Base-by-base conservation (phyloP, 371 early-diverging fungal species). In the Paraphysoderma sedebokerense region DNA sequence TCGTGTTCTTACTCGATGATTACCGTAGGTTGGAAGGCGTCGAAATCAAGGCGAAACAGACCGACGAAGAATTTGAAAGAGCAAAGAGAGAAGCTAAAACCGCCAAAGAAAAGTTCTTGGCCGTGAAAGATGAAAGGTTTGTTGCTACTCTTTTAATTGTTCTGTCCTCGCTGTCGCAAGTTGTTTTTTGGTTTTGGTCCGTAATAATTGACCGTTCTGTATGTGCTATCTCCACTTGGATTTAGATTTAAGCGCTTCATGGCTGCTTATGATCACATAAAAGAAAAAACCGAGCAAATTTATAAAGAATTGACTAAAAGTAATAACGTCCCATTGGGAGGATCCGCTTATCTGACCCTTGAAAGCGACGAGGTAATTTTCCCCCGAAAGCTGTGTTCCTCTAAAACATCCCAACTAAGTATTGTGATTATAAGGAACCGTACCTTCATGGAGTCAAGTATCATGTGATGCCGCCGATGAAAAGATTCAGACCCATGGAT, bases 381-480 rank as follows among this genome's bases (percentile, higher is more conserved):
- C 7, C 19, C 13, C 26, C n/a, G 30, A 40, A 5, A 24, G 1
- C 5, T 33, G 20, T 42, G 17, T n/a, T n/a, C n/a, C n/a, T n/a
- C n/a, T n/a, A n/a, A n/a, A n/a, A n/a, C n/a, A n/a, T n/a, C n/a
- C n/a, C 7, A 12, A 45, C 3, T 32, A 38, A 26, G 9, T 36
- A 7, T 15, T n/a, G 5, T 47, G 19, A 20, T 51, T 26, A 19
- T 11, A 31, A 73, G 55, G 97, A 98, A 57, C 99, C 99, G 3
- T 98, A 89, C 55, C 58, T 82, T 44, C 81, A 82, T 48, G 93
- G 95, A 13, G 77, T 98, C 42, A 83, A 85, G 55, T 98, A 92
- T 68, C 97, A 98, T 61, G 93, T 98, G 0, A 96, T 98, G 96
- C 98, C 99, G 4, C 99, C 99, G 5, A 82, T 89, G 79, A 99